Evolutionary conservation across 2,329 filamentous ascomycete genomes (phyloP).

Genomic region (Paecilomyces fulvus): DNA sequence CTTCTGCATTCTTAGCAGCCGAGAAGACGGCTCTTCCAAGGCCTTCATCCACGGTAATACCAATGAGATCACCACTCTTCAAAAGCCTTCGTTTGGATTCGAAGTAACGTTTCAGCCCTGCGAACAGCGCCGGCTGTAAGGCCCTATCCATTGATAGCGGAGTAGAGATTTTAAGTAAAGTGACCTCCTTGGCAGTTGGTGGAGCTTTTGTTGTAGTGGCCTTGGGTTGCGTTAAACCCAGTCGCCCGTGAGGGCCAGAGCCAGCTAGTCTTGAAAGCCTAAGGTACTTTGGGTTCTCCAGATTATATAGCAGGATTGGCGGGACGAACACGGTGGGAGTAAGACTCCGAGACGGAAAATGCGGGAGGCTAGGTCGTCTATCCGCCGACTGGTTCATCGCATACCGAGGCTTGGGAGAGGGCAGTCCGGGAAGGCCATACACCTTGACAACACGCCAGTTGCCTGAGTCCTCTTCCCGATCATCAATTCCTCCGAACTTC

Average conservation of each 20-base stretch:
- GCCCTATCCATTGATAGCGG: slow-evolving; percentile 78
- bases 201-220: slow-evolving; percentile 41
- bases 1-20: slow-evolving; percentile 44
- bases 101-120: slow-evolving; percentile 82
- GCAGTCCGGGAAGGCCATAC: slow-evolving; percentile 69
- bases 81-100: slow-evolving; percentile 73
- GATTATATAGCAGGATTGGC: slow-evolving; percentile 76
- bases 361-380: slow-evolving; percentile 48
- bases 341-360: slow-evolving; percentile 34
- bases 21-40: slow-evolving; percentile 77
- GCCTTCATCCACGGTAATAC: slow-evolving; percentile 78
- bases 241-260: slow-evolving; percentile 34
- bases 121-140: slow-evolving; percentile 76
- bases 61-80: slow-evolving; percentile 79
- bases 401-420: slow-evolving; percentile 47
- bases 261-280: slow-evolving; percentile 57
- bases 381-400: slow-evolving; percentile 43
- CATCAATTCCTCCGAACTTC: slow-evolving; percentile 46
- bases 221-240: slow-evolving; percentile 49
- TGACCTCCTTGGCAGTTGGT: slow-evolving; percentile 66
- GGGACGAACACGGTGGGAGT: slow-evolving; percentile 68
- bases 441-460: slow-evolving; percentile 82
- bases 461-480: slow-evolving; percentile 47
- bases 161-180: slow-evolving; percentile 78
- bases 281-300: slow-evolving; percentile 69